These are phyloP conservation scores for Daedaleopsis nitida DNA, from an alignment of 768 basidiomycete genomes.

Conservation along the genomic window DNA sequence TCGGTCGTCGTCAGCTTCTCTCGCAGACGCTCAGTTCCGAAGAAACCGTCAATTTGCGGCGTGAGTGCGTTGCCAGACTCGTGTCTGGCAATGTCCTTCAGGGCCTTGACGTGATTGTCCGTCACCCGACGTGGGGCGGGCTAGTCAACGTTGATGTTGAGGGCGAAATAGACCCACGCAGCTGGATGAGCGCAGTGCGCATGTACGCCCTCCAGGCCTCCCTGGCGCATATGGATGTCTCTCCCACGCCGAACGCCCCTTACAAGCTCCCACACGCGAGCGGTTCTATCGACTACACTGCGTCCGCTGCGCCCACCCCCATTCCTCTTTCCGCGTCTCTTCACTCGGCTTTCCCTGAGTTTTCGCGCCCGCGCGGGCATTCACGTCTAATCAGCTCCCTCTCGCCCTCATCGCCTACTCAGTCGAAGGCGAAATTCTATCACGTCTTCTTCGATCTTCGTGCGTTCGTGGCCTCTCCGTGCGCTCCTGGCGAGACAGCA, in stretches of 20 bases:
- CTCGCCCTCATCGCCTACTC: slow-evolving; percentile 28
- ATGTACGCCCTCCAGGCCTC: slow-evolving; percentile 92
- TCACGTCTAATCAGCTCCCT: slow-evolving; percentile 37
- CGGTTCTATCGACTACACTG: slow-evolving; percentile 49
- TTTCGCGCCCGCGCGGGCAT: slow-evolving; percentile 36
- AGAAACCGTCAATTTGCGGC: slow-evolving; percentile 78
- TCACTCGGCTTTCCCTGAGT: slow-evolving; percentile 73
- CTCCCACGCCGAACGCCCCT: slow-evolving; percentile 31
- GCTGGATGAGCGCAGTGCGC: slow-evolving; percentile 86
- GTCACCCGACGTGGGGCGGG: slow-evolving; percentile 89
- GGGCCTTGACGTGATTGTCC: slow-evolving; percentile 92
- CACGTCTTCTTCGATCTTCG: slow-evolving; percentile 90
- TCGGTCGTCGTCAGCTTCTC: slow-evolving; percentile 88
- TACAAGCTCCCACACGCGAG: slow-evolving; percentile 39
- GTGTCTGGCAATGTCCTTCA: slow-evolving; percentile 92
- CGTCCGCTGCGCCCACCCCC: slow-evolving; percentile 54
- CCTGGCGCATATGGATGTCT: slow-evolving; percentile 73
- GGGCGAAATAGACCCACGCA: slow-evolving; percentile 75
- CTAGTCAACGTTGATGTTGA: slow-evolving; percentile 90
- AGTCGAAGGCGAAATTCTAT: slow-evolving; percentile 64
- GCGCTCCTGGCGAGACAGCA: slow-evolving; percentile 87
- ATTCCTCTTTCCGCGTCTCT: slow-evolving; percentile 33
- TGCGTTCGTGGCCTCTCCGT: slow-evolving; percentile 89
- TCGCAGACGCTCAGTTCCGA: slow-evolving; percentile 85
- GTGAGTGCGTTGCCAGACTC: slow-evolving; percentile 85